These are phyloP conservation scores for Candida vaughaniae DNA, from an alignment of 805 yeast species.

Conservation along the genomic window DNA sequence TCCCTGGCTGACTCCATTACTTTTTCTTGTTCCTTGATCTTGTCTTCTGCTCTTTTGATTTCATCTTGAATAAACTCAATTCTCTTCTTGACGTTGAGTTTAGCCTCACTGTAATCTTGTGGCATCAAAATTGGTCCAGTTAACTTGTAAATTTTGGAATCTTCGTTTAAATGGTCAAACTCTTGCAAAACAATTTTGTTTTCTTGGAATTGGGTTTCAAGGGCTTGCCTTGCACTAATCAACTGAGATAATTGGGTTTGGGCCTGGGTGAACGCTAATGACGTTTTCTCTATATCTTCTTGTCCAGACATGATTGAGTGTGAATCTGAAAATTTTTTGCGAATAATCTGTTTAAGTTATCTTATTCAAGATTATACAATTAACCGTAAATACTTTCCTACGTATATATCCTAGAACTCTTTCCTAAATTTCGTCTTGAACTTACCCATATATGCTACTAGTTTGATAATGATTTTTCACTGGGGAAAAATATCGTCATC, in stretches of 20 bases:
- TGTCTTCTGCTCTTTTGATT: slow-evolving; percentile 69
- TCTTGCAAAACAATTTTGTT: slow-evolving; percentile 86
- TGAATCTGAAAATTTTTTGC: too few species aligned
- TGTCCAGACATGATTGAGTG: slow-evolving; percentile 18
- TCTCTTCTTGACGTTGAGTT: slow-evolving; percentile 80
- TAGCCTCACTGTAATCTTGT: slow-evolving; percentile 82
- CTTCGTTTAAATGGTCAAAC: slow-evolving; percentile 61
- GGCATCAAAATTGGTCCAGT: slow-evolving; percentile 93
- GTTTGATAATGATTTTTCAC: too few species aligned
- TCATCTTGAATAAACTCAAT: slow-evolving; percentile 83
- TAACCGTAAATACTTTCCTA: too few species aligned
- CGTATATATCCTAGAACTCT: too few species aligned
- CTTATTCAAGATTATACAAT: too few species aligned
- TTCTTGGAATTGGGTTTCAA: slow-evolving; percentile 94
- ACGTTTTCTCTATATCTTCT: slow-evolving; percentile 42
- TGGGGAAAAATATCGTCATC: slow-evolving; percentile 20
- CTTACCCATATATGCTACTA: too few species aligned
- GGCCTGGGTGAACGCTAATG: slow-evolving; percentile 43
- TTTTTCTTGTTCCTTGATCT: slow-evolving; percentile 48
- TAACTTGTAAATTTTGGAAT: slow-evolving; percentile 78
- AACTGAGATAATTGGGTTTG: slow-evolving; percentile 52
- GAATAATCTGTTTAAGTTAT: too few species aligned
- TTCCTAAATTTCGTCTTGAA: too few species aligned
- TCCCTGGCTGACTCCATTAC: slow-evolving; percentile 60
- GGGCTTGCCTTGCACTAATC: slow-evolving; percentile 72